Base-by-base conservation (phyloP, 2,329 filamentous ascomycete species). In the Microascus cirrosus region DNA sequence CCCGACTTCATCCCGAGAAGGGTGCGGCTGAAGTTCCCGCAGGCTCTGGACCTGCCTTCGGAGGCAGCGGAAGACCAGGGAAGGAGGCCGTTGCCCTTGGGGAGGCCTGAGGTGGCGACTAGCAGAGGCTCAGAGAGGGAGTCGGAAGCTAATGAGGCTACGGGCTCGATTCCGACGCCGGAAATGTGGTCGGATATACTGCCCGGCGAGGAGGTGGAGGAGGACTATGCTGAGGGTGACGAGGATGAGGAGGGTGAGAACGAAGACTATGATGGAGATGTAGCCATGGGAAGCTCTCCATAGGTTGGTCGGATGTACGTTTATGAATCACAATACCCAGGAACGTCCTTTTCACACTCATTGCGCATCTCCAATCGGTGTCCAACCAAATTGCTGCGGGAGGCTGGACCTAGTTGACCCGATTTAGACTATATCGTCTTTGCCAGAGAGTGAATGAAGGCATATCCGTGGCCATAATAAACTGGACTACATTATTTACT, bases 1-100 rank as follows among this genome's bases (percentile, higher is more conserved):
- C 71, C 74, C 11, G 72, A 74, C 55, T 73, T 70, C 35, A 62
- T 63, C 36, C 62, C 63, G 10, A 51, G 60, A 20, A 58, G 59
- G 24, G 59, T 56, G 51, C 61, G 55, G 48, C 7, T 58, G 22
- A 52, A 56, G 45, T 51, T 54, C 22, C 32, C 39, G 12, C 35
- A 39, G 20, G 57, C 57, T 13, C 18, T 39, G 15, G 45, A 53
- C n/a, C 24, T 28, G 24, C 10, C 25, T 32, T 18, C 45, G 5
- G n/a, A 50, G 22, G 7, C 36, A 13, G 36, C 34, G 15, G 36
- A 8, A 20, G 54, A 45, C 11, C 35, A 68, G 59, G 57, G 53
- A 50, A 35, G 59, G 54, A 61, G 56, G 56, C 25, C 58, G 52
- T 24, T 61, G 53, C 55, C 60, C 36, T 59, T 58, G 15, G 56